Evolutionary conservation across 306 rosid species (phyloP), one percentile per base, ranked within the genome.

Genomic region (Castanea mollissima): DNA sequence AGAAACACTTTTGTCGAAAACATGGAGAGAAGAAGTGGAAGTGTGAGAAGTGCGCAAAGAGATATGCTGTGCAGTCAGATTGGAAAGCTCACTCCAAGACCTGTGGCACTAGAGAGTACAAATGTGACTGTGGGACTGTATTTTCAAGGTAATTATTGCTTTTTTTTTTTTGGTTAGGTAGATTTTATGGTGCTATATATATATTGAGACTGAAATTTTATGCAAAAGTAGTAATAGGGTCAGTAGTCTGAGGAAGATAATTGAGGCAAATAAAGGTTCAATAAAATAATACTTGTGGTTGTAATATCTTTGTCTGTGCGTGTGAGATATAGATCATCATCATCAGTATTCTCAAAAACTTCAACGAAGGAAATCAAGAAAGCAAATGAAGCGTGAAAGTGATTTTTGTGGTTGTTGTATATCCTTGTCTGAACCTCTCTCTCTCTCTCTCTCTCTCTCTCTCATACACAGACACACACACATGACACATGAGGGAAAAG

Each of bases 21-120:
- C 98, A 93, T 27, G 98, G 98, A 1, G 98, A 93, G 83, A 93
- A 93, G 92, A 93, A 91, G 86, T 91, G 98, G 97, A 93, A 93
- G 90, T 93, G 97, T 19, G 94, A 91, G 54, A 93, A 93, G 68
- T 93, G 98, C 80, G 88, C 98, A 16, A 93, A 93, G 84, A 85
- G 92, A 15, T 93, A 93, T 52, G 98, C 98, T 15, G 98, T 93
- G 25, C 98, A 93, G 86, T 93, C 98, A 0, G 98, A 93, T 9
- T 91, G 98, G 98, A 93, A 93, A 78, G 98, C 98, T 1, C 98
- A 93, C 76, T 86, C 97, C 4, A 93, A 93, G 64, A 93, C 94
- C 44, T 93, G 97, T 78, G 97, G 97, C 80, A 91, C 97, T 13
- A 88, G 90, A 77, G 98, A 93, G 80, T 93, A 93, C 84, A 93